phyloP scores from a whole-genome alignment of 2,329 filamentous ascomycete species.

The Talaromyces sp. region DNA sequence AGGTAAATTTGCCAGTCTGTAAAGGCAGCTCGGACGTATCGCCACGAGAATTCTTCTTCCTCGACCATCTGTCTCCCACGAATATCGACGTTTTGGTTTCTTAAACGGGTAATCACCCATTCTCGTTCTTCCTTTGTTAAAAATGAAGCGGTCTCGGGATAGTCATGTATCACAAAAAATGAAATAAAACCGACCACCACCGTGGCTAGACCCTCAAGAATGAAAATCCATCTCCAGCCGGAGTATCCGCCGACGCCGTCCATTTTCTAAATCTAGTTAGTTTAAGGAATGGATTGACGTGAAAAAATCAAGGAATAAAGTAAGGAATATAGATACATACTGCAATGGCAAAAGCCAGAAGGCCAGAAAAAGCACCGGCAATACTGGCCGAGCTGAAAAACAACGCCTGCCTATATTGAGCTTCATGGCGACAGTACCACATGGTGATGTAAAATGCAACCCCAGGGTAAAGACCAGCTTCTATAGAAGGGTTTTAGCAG shows the following conservation, averaged over 20 bases:
- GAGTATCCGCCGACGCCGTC: conserved; percentile 42
- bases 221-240: conserved; percentile 49
- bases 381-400: conserved; percentile 57
- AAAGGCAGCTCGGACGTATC: conserved; percentile 36
- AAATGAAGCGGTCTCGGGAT: conserved; percentile 39
- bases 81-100: conserved; percentile 26
- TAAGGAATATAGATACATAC: conserved; percentile 46
- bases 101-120: conserved; percentile 33
- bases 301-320: neutral
- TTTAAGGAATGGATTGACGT: neutral
- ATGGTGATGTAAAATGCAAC: conserved; percentile 50
- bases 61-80: conserved; percentile 17
- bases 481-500: conserved; percentile 15
- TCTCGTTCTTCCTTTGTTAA: conserved; percentile 35
- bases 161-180: conserved; percentile 44
- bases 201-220: conserved; percentile 45
- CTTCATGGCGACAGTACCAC: conserved; percentile 54
- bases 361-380: conserved; percentile 73
- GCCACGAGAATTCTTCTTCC: conserved; percentile 24
- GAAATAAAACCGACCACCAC: conserved; percentile 37
- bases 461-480: conserved; percentile 42
- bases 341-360: conserved; percentile 60
- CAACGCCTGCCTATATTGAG: conserved; percentile 52
- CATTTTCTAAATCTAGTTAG: conserved; percentile 34
- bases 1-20: conserved; percentile 39